phyloP scores from a whole-genome alignment of 176 grass and related monocot species.

The Oryza punctata region DNA sequence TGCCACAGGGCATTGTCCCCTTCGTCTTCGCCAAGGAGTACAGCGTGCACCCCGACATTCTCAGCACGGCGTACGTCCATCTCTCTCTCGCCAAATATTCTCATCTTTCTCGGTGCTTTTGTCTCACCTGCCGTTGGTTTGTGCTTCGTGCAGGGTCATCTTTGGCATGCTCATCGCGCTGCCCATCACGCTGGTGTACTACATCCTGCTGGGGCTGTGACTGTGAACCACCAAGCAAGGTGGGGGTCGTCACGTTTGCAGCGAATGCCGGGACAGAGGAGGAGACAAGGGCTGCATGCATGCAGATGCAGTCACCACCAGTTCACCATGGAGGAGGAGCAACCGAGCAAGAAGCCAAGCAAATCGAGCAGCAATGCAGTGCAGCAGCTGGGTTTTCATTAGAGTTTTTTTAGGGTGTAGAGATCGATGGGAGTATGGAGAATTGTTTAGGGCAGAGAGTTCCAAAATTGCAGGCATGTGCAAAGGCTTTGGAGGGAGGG shows the following conservation, averaged over 20 bases:
- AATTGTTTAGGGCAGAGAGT: neutral
- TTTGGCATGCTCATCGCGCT: conserved; percentile 95
- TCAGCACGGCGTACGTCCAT: conserved; percentile 83
- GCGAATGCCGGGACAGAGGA: conserved; percentile 36
- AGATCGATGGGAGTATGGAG: neutral
- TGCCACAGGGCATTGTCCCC: conserved; percentile 97
- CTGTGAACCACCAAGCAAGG: conserved; percentile 41
- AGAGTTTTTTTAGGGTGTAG: neutral
- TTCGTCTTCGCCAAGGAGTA: conserved; percentile 99
- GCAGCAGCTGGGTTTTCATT: neutral
- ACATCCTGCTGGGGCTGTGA: conserved; percentile 84
- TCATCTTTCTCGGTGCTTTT: neutral
- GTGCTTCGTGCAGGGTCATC: conserved; percentile 62
- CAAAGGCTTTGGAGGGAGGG: neutral
- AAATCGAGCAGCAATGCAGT: neutral
- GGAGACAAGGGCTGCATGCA: conserved; percentile 36
- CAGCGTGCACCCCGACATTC: conserved; percentile 96
- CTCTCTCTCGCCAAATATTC: neutral
- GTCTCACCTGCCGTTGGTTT: conserved; percentile 41
- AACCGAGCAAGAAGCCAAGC: neutral
- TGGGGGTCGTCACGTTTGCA: neutral
- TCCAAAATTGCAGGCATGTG: neutral
- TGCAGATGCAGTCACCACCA: neutral
- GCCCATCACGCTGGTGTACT: conserved; percentile 92
- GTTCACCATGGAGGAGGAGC: neutral